These are phyloP conservation scores for Zygosaccharomyces pseudobailii DNA, from an alignment of 1,139 yeast genomes.

Conservation along the genomic window DNA sequence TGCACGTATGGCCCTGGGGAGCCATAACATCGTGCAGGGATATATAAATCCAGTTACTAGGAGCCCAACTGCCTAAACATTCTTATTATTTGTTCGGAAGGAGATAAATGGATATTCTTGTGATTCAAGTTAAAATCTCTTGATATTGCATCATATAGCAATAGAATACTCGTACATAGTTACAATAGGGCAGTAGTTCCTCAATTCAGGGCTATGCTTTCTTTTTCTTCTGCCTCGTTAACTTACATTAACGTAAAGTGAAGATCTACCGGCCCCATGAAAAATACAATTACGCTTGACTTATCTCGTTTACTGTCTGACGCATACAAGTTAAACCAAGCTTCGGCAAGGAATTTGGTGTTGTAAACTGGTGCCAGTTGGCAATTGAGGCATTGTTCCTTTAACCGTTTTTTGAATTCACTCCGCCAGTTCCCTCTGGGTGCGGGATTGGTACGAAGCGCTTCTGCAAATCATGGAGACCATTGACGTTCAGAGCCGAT, in stretches of 20 bases:
- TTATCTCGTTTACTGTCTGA: neutral
- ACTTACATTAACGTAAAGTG: neutral
- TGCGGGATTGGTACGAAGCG: neutral
- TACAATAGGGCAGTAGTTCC: neutral
- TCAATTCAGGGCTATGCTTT: neutral
- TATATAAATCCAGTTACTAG: too few species aligned
- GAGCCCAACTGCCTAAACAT: too few species aligned
- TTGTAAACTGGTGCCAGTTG: neutral
- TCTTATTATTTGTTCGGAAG: too few species aligned
- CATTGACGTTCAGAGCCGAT: slow-evolving; percentile 82
- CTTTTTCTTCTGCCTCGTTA: neutral
- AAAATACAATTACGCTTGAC: neutral
- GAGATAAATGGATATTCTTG: too few species aligned
- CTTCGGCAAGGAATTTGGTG: neutral
- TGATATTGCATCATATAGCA: neutral
- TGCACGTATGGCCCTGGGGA: too few species aligned
- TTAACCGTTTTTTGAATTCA: neutral
- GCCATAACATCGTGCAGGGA: too few species aligned
- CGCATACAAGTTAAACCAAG: neutral
- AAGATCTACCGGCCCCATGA: neutral
- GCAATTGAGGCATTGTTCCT: neutral
- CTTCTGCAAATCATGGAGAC: slow-evolving; percentile 56
- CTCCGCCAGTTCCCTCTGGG: neutral
- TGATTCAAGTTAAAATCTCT: neutral
- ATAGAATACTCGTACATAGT: neutral